phyloP scores from a whole-genome alignment of 495 filamentous ascomycete species.

The Penicillium cinerascens region DNA sequence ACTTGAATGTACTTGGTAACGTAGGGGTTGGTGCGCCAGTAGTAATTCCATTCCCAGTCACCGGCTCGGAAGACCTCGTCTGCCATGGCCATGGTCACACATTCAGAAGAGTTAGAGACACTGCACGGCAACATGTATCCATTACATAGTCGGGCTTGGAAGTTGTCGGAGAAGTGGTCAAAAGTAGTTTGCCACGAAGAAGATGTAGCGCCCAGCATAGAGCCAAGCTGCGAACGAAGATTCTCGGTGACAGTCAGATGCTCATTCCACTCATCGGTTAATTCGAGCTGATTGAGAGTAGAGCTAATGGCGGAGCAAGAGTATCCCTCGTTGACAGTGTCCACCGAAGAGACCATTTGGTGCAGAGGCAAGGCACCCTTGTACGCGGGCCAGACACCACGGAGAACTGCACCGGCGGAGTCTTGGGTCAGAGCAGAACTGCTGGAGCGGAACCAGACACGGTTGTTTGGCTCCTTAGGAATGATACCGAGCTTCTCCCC shows the following conservation, averaged over 20 bases:
- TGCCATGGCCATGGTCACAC: slow-evolving; percentile 32
- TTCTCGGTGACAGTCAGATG: slow-evolving; percentile 32
- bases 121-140: slow-evolving; percentile 39
- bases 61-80: slow-evolving; percentile 43
- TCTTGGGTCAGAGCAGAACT: slow-evolving; percentile 36
- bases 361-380: slow-evolving; percentile 35
- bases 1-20: slow-evolving; percentile 38
- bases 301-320: slow-evolving; percentile 28
- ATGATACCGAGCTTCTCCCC: slow-evolving; percentile 33
- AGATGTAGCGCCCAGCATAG: slow-evolving; percentile 33
- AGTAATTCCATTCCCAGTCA: slow-evolving; percentile 48
- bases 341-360: slow-evolving; percentile 35
- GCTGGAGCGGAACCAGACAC: slow-evolving; percentile 42
- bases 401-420: slow-evolving; percentile 38
- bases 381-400: slow-evolving; percentile 37
- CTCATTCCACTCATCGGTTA: slow-evolving; percentile 33
- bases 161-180: slow-evolving; percentile 46
- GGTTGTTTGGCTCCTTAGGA: slow-evolving; percentile 23
- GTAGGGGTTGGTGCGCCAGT: slow-evolving; percentile 37
- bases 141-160: slow-evolving; percentile 43
- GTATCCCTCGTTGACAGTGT: slow-evolving; percentile 40
- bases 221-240: slow-evolving; percentile 30
- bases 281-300: slow-evolving; percentile 26
- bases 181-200: slow-evolving; percentile 37
- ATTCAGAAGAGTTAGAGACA: slow-evolving; percentile 24